Conservation (phyloP, 768 basidiomycete genomes). For the Crepidotus variabilis region DNA sequence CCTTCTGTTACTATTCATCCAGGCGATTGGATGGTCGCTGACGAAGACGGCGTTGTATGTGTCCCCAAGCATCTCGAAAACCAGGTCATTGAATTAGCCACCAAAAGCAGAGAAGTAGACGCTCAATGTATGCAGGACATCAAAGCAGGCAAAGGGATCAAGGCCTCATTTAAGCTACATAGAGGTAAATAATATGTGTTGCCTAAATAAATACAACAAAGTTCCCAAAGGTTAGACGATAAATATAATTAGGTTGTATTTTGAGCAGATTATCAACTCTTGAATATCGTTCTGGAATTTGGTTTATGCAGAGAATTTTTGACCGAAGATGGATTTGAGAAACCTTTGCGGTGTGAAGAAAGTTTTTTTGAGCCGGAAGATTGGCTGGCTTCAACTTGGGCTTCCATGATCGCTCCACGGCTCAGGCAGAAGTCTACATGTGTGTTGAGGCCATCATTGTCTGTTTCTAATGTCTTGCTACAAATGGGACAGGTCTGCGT, state of each 20-base stretch:
- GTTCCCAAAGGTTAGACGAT: constrained; percentile 1
- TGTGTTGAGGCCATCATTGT: constrained; percentile 79
- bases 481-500: constrained; percentile 74
- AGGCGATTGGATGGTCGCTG: constrained; percentile 82
- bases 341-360: constrained; percentile 11
- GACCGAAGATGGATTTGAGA: constrained; percentile 2
- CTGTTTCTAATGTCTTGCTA: constrained; percentile 50
- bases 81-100: constrained; percentile 56
- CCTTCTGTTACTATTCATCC: constrained; percentile 58
- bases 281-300: constrained; percentile 8
- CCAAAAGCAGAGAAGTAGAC: constrained; percentile 60
- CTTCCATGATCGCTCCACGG: constrained; percentile 69
- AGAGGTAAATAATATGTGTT: constrained; percentile 41
- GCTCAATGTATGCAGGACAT: constrained; percentile 73
- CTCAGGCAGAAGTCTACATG: constrained; percentile 91
- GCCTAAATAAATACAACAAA: constrained; percentile 9
- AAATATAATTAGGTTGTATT: not conserved
- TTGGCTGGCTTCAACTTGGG: constrained; percentile 43
- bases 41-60: constrained; percentile 87
- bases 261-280: not conserved
- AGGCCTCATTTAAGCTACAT: constrained; percentile 74
- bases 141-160: constrained; percentile 65
- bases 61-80: constrained; percentile 54
- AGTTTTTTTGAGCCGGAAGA: constrained; percentile 16
- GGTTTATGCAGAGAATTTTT: constrained; percentile 8